phyloP scores from a whole-genome alignment of 2,329 filamentous ascomycete genomes.

The Epichloe festucae region DNA sequence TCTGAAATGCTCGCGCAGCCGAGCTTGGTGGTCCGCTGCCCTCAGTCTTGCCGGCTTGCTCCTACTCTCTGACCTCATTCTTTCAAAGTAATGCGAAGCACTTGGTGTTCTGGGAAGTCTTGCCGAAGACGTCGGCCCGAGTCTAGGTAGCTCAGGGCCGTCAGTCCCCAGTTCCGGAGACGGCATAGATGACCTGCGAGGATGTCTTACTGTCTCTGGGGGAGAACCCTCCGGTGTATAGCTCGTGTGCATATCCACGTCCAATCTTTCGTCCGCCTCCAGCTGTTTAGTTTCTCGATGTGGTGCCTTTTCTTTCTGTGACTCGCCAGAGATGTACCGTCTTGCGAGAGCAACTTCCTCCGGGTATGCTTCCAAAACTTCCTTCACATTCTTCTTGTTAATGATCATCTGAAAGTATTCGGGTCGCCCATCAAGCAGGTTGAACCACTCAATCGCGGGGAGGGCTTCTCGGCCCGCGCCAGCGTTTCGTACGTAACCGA shows the following conservation, averaged over 20 bases:
- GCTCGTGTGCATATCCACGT: conserved; percentile 1
- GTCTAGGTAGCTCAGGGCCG: conserved; percentile 10
- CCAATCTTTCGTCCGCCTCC: neutral
- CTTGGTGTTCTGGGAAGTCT: conserved; percentile 7
- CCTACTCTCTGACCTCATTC: conserved; percentile 7
- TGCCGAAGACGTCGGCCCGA: conserved; percentile 8
- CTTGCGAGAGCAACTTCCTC: conserved; percentile 15
- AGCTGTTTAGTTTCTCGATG: neutral
- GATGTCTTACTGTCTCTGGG: neutral
- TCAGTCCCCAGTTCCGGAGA: conserved; percentile 10
- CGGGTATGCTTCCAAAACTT: conserved; percentile 21
- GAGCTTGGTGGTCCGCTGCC: conserved; percentile 12
- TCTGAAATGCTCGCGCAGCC: conserved; percentile 16
- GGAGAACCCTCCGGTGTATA: neutral
- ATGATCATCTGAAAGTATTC: conserved; percentile 22
- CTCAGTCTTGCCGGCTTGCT: conserved; percentile 3
- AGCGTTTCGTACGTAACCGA: conserved; percentile 24
- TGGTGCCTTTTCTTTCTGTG: neutral
- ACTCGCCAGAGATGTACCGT: neutral
- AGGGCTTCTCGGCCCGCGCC: conserved; percentile 16
- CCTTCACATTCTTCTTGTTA: conserved; percentile 20
- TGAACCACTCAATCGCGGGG: conserved; percentile 30
- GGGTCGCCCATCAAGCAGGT: conserved; percentile 15
- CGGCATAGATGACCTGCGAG: neutral
- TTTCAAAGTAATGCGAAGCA: conserved; percentile 13